A percentile compares a stretch with the other conserved stretches of the same genome.
Conservation (phyloP, 2,329 filamentous ascomycete species). For the Colletotrichum orchidophilum region DNA sequence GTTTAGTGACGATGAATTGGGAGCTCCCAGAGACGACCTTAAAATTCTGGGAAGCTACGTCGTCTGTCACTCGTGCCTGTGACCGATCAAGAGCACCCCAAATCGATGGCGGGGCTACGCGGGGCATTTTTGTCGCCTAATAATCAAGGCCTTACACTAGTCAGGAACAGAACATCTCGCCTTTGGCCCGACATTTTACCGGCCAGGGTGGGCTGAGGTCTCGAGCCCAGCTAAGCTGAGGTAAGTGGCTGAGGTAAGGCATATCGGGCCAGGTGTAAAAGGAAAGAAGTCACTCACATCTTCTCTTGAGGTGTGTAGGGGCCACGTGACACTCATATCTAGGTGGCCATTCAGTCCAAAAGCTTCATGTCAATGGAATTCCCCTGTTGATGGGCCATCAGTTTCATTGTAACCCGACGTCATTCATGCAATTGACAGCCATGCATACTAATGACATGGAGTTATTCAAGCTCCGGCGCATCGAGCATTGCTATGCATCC, state of each 20-base stretch:
- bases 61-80: constrained; percentile 27
- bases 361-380: constrained; percentile 4
- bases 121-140: constrained; percentile 27
- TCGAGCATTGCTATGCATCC: constrained; percentile 6
- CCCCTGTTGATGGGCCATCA: constrained; percentile 4
- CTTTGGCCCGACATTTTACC: background rate
- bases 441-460: background rate
- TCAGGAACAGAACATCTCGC: background rate
- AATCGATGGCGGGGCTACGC: constrained; percentile 31
- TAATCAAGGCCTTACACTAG: background rate
- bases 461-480: constrained; percentile 16
- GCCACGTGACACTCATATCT: too few species aligned
- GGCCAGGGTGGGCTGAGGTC: background rate
- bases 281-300: background rate
- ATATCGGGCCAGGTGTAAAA: too few species aligned
- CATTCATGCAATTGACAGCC: constrained; percentile 7
- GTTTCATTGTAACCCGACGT: constrained; percentile 12
- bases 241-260: background rate
- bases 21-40: constrained; percentile 15
- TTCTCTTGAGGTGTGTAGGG: too few species aligned
- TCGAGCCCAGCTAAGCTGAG: background rate
- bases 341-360: background rate
- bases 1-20: background rate
- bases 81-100: constrained; percentile 12
- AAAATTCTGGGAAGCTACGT: constrained; percentile 27